Evolutionary conservation across 345 rosid species (phyloP), one percentile per base, ranked within the genome.

Genomic region (Aurinia saxatilis): DNA sequence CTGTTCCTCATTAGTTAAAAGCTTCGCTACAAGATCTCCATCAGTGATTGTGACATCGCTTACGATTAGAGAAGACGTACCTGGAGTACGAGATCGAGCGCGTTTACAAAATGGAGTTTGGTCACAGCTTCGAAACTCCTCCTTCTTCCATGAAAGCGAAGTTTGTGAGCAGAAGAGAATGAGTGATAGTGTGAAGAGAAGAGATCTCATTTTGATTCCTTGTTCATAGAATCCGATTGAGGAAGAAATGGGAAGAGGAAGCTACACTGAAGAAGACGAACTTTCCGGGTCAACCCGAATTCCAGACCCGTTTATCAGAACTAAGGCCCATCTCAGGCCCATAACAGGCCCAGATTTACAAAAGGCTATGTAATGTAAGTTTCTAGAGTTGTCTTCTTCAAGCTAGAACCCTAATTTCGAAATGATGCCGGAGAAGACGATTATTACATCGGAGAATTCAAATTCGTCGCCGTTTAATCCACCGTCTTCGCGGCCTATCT

Each of bases 81-180:
- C 92, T 39, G 98, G 95, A 19, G 77, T 47, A 31, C 91, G 92
- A 30, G 80, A 68, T 62, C 99, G 87, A 69, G 90, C 91, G 29
- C 91, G 95, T 73, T 88, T 84, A 89, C 99, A 95, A 76, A 95
- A 95, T 2, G 99, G 99, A 39, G 95, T 86, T 64, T 95, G 96
- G 42, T 90, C 65, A 60, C 99, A 95, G 84, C 71, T 82, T 10
- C 99, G 81, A 58, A 95, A 95, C 76, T 95, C 99, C 8, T 95
- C 99, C 51, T 80, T 86, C 73, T 95, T 95, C 97, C 96, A 95
- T 15, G 97, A 87, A 34, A 67, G 55, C 47, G 71, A 78, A 31
- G 74, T 46, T 50, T 76, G 82, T 9, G 74, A 72, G 67, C 27
- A 8, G 19, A 89, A 68, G 66, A 76, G 66, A 42, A 83, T 47